These are phyloP conservation scores for Aureobasidium mangrovei DNA, from an alignment of 2,329 filamentous ascomycete genomes.

Conservation along the genomic window DNA sequence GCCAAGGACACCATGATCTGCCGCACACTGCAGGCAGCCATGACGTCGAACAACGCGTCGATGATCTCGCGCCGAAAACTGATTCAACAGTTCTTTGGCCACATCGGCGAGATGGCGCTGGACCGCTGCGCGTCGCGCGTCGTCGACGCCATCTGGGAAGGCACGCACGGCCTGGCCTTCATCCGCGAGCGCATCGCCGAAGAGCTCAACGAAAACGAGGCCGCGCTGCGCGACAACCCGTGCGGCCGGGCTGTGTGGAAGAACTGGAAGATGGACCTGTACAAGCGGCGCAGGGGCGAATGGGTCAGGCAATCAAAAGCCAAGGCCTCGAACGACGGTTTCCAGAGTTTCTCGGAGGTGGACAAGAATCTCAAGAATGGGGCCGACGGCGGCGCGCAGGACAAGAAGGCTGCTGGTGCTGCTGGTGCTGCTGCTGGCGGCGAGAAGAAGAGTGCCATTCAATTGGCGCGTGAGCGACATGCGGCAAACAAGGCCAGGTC, in stretches of 20 bases:
- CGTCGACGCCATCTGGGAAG: constrained; percentile 57
- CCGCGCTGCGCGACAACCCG: constrained; percentile 53
- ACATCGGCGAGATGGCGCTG: constrained; percentile 51
- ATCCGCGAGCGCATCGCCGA: constrained; percentile 59
- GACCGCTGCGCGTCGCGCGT: constrained; percentile 58
- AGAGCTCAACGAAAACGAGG: constrained; percentile 52
- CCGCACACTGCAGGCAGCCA: constrained; percentile 55
- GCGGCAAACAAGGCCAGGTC: constrained; percentile 37
- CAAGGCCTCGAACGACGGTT: constrained; percentile 42
- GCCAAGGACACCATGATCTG: constrained; percentile 52
- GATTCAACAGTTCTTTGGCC: constrained; percentile 53
- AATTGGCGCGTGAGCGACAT: constrained; percentile 50
- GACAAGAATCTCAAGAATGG: constrained; percentile 22
- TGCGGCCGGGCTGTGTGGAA: constrained; percentile 61
- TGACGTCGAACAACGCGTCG: constrained; percentile 46
- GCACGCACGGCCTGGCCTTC: constrained; percentile 55
- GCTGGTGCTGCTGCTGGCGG: not conserved
- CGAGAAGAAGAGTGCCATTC: constrained; percentile 42
- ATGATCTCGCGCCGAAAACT: constrained; percentile 54
- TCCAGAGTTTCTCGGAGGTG: constrained; percentile 42
- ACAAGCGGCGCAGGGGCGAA: constrained; percentile 52
- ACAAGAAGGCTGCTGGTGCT: not conserved
- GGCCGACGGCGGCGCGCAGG: constrained; percentile 13
- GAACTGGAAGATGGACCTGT: constrained; percentile 67
- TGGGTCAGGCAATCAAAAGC: constrained; percentile 55